Evolutionary conservation across 2,329 filamentous ascomycete species (phyloP), one percentile per base, ranked within the genome.

Genomic region (Talaromyces sp.): DNA sequence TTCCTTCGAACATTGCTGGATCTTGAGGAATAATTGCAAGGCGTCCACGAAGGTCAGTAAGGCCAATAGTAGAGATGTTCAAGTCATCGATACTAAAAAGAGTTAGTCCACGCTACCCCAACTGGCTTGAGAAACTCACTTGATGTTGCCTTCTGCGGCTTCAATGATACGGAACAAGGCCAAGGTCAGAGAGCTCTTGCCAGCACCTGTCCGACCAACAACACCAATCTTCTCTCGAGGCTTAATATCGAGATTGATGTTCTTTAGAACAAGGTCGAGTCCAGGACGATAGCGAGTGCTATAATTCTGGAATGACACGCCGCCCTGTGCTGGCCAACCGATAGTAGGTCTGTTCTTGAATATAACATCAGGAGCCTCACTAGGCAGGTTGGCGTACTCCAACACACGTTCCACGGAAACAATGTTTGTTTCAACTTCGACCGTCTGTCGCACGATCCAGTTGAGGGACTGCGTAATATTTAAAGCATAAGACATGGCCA

Each of bases 381-480:
- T 94, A 25, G 93, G 92, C 62, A 99, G 82, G 53, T 84, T 83
- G 59, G 93, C 90, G 76, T 99, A 99, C 75, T 99, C 95, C 52
- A 99, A 85, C 50, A 99, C 92, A 69, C 94, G 89, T 81, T 99
- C 94, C 37, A 99, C 94, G 9, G 93, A 96, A 46, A 99, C 93
- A 69, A 99, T 99, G 75, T 99, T 99, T n/a, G 93, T 97, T 80
- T 99, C 95, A n/a, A 99, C 94, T 75, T 99, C 95, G 35, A 99
- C 94, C 0, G 92, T 97, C 76, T 99, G 94, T 60, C 95, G 86
- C 53, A 99, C 94, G 69, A 99, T 97, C 94, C 94, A 99, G 79
- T 97, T 99, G 68, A 99, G 83, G 36, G 92, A 96, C 65, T 93
- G 89, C 1, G 94, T 99, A 69, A 99, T 97, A 77, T 97, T 91